Base-by-base conservation (phyloP, 2,329 filamentous ascomycete species). In the Cladosporium velox region DNA sequence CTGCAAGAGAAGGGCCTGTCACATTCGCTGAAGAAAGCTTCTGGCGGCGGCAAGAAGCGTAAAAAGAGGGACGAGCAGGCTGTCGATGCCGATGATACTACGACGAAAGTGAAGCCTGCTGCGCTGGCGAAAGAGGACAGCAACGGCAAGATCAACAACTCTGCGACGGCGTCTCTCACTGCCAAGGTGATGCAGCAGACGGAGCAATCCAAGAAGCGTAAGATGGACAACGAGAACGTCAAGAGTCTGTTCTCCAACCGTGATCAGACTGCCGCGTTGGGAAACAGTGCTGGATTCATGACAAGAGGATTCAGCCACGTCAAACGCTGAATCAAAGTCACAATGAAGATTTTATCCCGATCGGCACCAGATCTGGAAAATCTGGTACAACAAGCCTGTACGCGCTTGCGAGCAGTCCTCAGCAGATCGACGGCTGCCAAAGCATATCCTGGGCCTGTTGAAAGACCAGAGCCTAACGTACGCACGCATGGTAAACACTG, bases 141-240 rank as follows among this genome's bases (percentile, higher is more conserved):
- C 15, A 55, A 68, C 26, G 67, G 67, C 64, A 54, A 35, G 38
- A 97, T 98, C 77, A 97, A 97, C 77, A 96, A 98, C 72, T 83
- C 91, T 0, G 86, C 91, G 65, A 95, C 95, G 0, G 93, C 94
- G 0, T 90, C 88, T 3, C 80, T 99, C 52, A 96, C 94, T 0
- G 91, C 91, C 0, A 93, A 89, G 71, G 93, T 99, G 0, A 77
- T 98, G 30, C 90, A 90, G 28, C 94, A 98, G 73, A 92, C 97
- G 76, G 91, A 94, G 60, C 88, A 90, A 73, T 85, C 86, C 65
- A 93, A 92, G 70, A 97, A 94, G 80, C 83, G 89, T 70, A 96
- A 91, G 74, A 73, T 92, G 71, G 88, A 85, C 3, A 83, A 82
- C 68, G 78, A 81, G 15, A 83, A 82, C 60, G 75, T 84, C n/a